Base-by-base conservation (phyloP, 2,329 filamentous ascomycete genomes). In the Penicillium sp. region DNA sequence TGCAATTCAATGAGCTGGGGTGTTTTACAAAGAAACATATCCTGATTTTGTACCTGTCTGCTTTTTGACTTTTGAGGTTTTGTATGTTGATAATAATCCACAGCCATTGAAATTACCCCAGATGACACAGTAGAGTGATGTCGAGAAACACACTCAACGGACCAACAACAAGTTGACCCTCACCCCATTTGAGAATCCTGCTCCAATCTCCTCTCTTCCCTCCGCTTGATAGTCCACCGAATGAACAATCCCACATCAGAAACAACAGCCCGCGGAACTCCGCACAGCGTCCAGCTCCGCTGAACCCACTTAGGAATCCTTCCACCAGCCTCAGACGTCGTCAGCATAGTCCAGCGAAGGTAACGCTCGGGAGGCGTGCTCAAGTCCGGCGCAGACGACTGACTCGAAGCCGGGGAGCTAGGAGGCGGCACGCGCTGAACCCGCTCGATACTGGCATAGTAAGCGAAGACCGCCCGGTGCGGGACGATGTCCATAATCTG, bases 171-270 rank as follows among this genome's bases (percentile, higher is more conserved):
- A 15, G 12, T 15, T 50, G 46, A 16, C 42, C 34, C 34, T 46
- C 40, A 2, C 13, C 13, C 34, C 34, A 50, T 25, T n/a, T 45
- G 48, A 44, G 27, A 23, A 52, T 44, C 27, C 10, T 54, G 34
- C 21, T 50, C 40, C 15, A 32, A 13, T 2, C 46, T 46, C 7
- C 18, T 34, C 35, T 38, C 16, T 12, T 35, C 29, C 15, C 65
- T 56, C n/a, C 54, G 41, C 16, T 57, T 54, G 46, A 54, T 62
- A 21, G 57, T 63, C 72, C 72, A 75, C 23, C 57, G 58, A 42
- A 75, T 60, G 58, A 75, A 74, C 44, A 72, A 64, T n/a, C 71
- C 71, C 51, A 75, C 72, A 65, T 74, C 71, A 16, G 66, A 68
- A 21, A 72, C 70, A 48, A 75, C 66, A 27, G 72, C 72, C 39